A percentile compares a stretch with the other conserved stretches of the same genome.
phyloP scores from a whole-genome alignment of 257 asterid genomes.

The Rehmannia glutinosa region DNA sequence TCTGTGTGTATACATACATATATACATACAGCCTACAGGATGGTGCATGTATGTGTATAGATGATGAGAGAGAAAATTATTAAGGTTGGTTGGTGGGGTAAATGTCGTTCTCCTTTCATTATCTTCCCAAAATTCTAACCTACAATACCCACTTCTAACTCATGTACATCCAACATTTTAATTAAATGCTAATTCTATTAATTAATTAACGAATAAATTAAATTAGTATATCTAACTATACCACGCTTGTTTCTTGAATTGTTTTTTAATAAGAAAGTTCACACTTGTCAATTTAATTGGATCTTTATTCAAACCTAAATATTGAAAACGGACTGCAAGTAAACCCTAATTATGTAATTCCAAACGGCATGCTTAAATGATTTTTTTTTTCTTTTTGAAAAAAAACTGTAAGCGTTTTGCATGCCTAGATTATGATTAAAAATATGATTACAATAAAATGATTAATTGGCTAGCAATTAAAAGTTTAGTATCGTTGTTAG shows the following conservation, averaged over 20 bases:
- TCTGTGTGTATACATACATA: background rate
- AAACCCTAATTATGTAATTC: slow-evolving; percentile 3
- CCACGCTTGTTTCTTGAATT: background rate
- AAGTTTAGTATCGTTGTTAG: slow-evolving; percentile 38
- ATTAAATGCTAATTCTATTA: too few species aligned
- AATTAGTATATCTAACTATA: too few species aligned
- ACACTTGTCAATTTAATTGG: slow-evolving; percentile 25
- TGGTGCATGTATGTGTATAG: slow-evolving; percentile 1
- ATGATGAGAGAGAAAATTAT: slow-evolving; percentile 18
- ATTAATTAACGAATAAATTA: too few species aligned
- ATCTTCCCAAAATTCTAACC: slow-evolving; percentile 35
- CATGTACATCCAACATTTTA: slow-evolving; percentile 21
- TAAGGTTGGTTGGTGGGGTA: slow-evolving; percentile 49
- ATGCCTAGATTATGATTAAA: slow-evolving; percentile 7
- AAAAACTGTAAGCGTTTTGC: too few species aligned
- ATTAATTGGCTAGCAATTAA: background rate
- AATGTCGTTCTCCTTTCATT: slow-evolving; percentile 40
- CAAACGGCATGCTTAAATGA: too few species aligned
- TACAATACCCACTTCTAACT: slow-evolving; percentile 42
- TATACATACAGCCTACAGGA: background rate
- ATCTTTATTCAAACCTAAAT: slow-evolving; percentile 32
- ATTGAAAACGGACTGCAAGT: too few species aligned
- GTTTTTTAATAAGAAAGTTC: background rate
- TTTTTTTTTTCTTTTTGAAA: too few species aligned
- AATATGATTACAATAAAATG: background rate